Base-by-base conservation (phyloP, 768 basidiomycete species). In the Grammothele lineata region DNA sequence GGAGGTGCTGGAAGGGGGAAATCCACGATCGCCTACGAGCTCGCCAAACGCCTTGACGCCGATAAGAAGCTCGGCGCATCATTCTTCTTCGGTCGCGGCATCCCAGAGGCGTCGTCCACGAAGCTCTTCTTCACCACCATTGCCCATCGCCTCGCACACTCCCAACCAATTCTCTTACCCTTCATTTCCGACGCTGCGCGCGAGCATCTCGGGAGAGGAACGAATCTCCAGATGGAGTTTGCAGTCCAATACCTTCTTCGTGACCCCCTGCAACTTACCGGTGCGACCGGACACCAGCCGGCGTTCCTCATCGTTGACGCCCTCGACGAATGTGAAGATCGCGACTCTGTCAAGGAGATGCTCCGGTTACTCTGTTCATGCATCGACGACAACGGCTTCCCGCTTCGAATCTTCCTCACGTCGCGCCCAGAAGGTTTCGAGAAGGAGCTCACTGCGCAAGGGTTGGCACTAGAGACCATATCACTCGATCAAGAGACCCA, bases 1-100 rank as follows among this genome's bases (percentile, higher is more conserved):
- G 70, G 66, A 34, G 52, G 54, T 15, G 67, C 70, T 14, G 71
- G 71, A 7, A 57, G 51, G 7, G 71, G 71, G 9, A 72, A 71
- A 51, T 68, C 69, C 2, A 50, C 68, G 21, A 66, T 73, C n/a
- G 61, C 68, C 5, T 61, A 65, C 30, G 64, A 66, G 5, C 49
- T 71, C 17, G 63, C 65, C 11, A 21, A 54, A 5, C 45, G 43
- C n/a, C 57, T 62, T 14, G 37, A 57, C 5, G 37, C 43, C 12
- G 50, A 53, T 3, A 37, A 47, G 9, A n/a, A n/a, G n/a, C 63
- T 72, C 11, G 69, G 66, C 3, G 62, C 65, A 2, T 66, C 57
- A 15, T 69, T 65, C 49, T 65, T 63, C 50, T 70, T 68, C 46
- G 57, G 61, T 26, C 51, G 57, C 2, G 48, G 45, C 11, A 39